Evolutionary conservation across 305 asterid genomes (phyloP), one percentile per base, ranked within the genome.

Genomic region (Caryopteris hybrid): DNA sequence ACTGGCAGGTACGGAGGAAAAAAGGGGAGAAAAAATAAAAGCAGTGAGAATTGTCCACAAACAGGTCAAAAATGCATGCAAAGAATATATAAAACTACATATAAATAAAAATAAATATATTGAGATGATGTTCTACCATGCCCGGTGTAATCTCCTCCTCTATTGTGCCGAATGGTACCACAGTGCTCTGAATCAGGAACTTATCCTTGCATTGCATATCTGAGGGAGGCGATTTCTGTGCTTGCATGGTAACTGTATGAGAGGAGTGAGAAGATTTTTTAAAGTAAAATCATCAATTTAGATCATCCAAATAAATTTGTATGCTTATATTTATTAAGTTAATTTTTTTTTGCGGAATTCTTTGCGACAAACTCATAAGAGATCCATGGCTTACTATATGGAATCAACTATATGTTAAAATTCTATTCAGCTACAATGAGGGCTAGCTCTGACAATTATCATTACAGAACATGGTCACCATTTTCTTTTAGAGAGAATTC

Each of bases 201-300:
- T 92, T 92, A 67, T 92, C 98, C 80, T 89, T 92, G 85, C 94
- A 89, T 18, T 73, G 86, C 89, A 82, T 55, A 61, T 91, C 96
- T 3, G 81, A 69, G 33, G 92, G 86, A 78, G 78, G 78, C 0
- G 87, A 64, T 75, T 78, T 87, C 80, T 84, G 96, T 39, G 96
- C 95, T 87, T 87, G 96, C 96, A 89, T 92, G 55, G 88, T 87
- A 70, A 92, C 98, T 92, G 82, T 51, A 78, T 68, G 65, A 66
- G 52, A 66, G 48, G 42, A 42, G 63, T 31, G 42, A 48, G 59
- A 69, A 74, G 42, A 9, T 45, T 16, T 38, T 70, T 46, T 25
- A 12, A 52, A 63, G 23, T 36, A 42, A 51, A 53, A 66, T 60
- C 36, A 8, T 47, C 33, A 67, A 46, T 18, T 46, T 21, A 47